Conservation (phyloP, 2,329 filamentous ascomycete genomes). For the Sporothrix inflata region DNA sequence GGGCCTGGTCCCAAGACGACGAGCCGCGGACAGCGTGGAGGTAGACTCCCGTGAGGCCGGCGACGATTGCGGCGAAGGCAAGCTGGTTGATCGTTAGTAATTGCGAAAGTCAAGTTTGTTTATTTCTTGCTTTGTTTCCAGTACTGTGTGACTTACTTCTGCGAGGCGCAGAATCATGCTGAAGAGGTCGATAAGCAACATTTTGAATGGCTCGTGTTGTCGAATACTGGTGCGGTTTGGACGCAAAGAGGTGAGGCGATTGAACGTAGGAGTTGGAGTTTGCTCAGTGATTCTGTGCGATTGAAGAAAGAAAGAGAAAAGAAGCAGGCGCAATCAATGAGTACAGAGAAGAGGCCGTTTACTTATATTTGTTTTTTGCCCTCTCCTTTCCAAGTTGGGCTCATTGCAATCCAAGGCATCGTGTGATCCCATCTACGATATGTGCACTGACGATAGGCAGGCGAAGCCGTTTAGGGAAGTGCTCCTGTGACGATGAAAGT, state of each 20-base stretch:
- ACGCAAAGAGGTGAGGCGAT: no score
- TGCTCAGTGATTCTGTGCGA: no score
- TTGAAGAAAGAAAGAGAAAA: background rate
- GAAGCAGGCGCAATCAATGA: background rate
- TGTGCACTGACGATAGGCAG: background rate
- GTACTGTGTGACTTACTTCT: slow-evolving; percentile 37
- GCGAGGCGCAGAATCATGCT: slow-evolving; percentile 62
- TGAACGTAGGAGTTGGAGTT: no score
- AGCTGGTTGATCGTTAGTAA: slow-evolving; percentile 45
- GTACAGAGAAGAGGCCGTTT: background rate
- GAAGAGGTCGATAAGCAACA: slow-evolving; percentile 58
- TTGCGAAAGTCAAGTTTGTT: background rate
- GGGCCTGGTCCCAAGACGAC: slow-evolving; percentile 59
- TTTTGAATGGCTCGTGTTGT: slow-evolving; percentile 39
- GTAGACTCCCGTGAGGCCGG: slow-evolving; percentile 69
- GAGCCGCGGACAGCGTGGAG: slow-evolving; percentile 55
- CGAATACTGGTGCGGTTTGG: background rate
- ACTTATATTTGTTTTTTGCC: background rate
- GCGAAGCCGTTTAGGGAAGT: no score
- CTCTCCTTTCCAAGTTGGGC: no score
- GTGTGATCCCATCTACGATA: background rate
- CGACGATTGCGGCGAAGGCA: slow-evolving; percentile 71
- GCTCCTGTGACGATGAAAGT: no score
- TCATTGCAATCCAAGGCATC: no score
- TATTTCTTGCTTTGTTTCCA: background rate